A percentile compares a stretch with the other conserved stretches of the same genome.
These are phyloP conservation scores for Cudoniella acicularis DNA, from an alignment of 495 filamentous ascomycete species.

Conservation along the genomic window DNA sequence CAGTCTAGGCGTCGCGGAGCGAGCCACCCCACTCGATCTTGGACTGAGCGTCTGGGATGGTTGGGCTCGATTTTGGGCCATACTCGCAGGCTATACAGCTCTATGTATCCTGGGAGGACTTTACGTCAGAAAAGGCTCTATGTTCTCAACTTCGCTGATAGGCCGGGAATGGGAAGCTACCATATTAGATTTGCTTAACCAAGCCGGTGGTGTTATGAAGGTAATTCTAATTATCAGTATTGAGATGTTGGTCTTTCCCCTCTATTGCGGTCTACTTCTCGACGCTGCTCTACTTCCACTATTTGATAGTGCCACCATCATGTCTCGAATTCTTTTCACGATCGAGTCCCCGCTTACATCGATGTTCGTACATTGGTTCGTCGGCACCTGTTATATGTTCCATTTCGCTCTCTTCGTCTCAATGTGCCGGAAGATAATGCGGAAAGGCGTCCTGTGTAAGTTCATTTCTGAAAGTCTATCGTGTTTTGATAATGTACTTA, in stretches of 20 bases:
- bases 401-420: conserved; percentile 98
- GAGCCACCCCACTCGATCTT: conserved; percentile 45
- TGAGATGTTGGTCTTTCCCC: conserved; percentile 95
- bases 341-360: conserved; percentile 74
- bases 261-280: conserved; percentile 90
- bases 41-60: conserved; percentile 72
- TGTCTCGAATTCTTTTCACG: conserved; percentile 73
- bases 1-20: conserved; percentile 40
- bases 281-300: conserved; percentile 86
- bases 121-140: conserved; percentile 68
- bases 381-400: conserved; percentile 99
- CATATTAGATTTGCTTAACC: conserved; percentile 77
- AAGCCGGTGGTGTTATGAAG: conserved; percentile 96
- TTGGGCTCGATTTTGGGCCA: conserved; percentile 73
- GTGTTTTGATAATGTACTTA: neutral
- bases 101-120: conserved; percentile 68
- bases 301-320: conserved; percentile 73
- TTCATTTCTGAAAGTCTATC: conserved; percentile 14
- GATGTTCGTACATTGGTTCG: conserved; percentile 97
- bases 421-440: conserved; percentile 98
- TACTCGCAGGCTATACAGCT: conserved; percentile 74
- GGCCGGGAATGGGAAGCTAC: conserved; percentile 71
- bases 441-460: conserved; percentile 86
- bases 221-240: conserved; percentile 98
- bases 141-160: conserved; percentile 59